phyloP scores from a whole-genome alignment of 2,329 filamentous ascomycete genomes.

The Thelonectria blattea region DNA sequence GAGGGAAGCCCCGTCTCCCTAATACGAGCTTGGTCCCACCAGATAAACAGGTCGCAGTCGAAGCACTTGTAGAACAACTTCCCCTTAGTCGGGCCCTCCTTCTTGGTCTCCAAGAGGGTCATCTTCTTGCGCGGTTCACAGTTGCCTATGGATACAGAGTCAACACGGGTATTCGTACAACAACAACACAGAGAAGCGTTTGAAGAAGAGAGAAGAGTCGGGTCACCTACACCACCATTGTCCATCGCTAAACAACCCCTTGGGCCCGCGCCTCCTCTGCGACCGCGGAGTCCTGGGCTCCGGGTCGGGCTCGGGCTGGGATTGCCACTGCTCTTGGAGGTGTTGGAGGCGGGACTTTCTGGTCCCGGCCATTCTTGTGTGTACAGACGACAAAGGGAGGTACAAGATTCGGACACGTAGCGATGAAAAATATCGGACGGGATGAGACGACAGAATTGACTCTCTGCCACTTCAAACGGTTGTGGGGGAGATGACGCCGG shows the following conservation, averaged over 20 bases:
- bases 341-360: background rate
- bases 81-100: conserved; percentile 48
- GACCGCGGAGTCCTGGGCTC: conserved; percentile 31
- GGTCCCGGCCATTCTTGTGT: background rate
- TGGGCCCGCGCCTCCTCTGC: conserved; percentile 40
- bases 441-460: background rate
- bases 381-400: background rate
- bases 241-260: conserved; percentile 43
- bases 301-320: background rate
- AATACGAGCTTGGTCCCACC: conserved; percentile 46
- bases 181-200: background rate
- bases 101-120: conserved; percentile 45
- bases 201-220: background rate
- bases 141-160: conserved; percentile 43
- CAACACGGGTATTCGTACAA: background rate
- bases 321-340: background rate
- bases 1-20: conserved; percentile 37
- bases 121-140: conserved; percentile 50
- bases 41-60: conserved; percentile 54
- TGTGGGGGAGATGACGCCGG: background rate
- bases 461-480: background rate
- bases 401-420: too few species aligned
- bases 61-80: conserved; percentile 52
- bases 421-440: too few species aligned
- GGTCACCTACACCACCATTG: conserved; percentile 46